These are phyloP conservation scores for Aspergillus ibericus DNA, from an alignment of 2,329 filamentous ascomycete genomes.

Conservation along the genomic window DNA sequence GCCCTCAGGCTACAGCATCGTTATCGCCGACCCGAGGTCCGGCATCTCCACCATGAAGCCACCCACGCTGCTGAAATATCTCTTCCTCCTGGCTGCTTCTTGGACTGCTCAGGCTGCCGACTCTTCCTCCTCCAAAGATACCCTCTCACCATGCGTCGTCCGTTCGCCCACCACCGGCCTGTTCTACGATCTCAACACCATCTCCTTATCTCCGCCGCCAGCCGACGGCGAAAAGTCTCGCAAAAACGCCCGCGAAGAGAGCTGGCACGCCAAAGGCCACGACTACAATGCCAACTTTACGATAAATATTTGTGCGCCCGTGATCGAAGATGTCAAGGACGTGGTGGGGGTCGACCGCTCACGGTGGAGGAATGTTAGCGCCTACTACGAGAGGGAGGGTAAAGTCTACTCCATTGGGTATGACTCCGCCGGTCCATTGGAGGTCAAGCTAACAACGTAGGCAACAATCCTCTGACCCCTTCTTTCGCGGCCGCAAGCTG, in stretches of 20 bases:
- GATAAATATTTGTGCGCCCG: slow-evolving; percentile 52
- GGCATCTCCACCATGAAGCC: slow-evolving; percentile 36
- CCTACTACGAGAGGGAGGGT: slow-evolving; percentile 47
- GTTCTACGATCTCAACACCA: slow-evolving; percentile 63
- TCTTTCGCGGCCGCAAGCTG: slow-evolving; percentile 59
- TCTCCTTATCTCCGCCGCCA: slow-evolving; percentile 53
- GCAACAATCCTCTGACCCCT: slow-evolving; percentile 46
- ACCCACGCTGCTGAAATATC: slow-evolving; percentile 27
- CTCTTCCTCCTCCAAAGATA: slow-evolving; percentile 42
- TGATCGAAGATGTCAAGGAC: slow-evolving; percentile 48
- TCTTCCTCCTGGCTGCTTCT: slow-evolving; percentile 37
- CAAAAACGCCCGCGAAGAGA: slow-evolving; percentile 42
- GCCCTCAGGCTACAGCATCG: not conserved
- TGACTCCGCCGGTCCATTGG: slow-evolving; percentile 11
- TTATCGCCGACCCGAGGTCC: slow-evolving; percentile 7
- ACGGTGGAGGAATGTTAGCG: slow-evolving; percentile 50
- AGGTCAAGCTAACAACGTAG: slow-evolving; percentile 14
- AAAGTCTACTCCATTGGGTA: slow-evolving; percentile 51
- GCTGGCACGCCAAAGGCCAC: slow-evolving; percentile 51
- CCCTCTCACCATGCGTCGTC: slow-evolving; percentile 61
- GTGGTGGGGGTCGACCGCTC: slow-evolving; percentile 47
- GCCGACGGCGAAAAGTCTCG: slow-evolving; percentile 40
- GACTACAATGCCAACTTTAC: slow-evolving; percentile 54
- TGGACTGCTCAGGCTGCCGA: slow-evolving; percentile 36
- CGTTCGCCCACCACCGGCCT: slow-evolving; percentile 60